Evolutionary conservation across 1,139 yeast genomes (phyloP).

Genomic region (Eremothecium gossypii): DNA sequence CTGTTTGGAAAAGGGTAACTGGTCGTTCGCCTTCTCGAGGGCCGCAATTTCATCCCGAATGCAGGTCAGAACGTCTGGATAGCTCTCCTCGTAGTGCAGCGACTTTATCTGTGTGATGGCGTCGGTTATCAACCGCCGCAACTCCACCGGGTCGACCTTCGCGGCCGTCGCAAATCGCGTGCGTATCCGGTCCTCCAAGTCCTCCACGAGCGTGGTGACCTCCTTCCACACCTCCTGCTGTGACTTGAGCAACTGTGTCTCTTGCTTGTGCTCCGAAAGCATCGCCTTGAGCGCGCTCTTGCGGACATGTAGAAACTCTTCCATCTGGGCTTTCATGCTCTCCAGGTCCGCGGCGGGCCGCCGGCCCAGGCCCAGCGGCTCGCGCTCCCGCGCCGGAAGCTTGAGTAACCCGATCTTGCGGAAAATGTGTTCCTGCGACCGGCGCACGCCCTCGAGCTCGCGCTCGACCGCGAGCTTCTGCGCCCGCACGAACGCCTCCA

Average conservation of each 20-base stretch:
- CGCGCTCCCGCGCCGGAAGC: constrained; percentile 1
- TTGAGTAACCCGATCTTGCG: constrained; percentile 15
- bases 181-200: constrained; percentile 16
- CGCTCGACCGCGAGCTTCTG: constrained; percentile 11
- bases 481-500: constrained; percentile 9
- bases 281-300: constrained; percentile 16
- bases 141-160: constrained; percentile 5
- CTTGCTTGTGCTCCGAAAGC: constrained; percentile 18
- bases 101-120: constrained; percentile 11
- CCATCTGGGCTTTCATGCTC: constrained; percentile 10
- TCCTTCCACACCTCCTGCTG: constrained; percentile 20
- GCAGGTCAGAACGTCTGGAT: constrained; percentile 11
- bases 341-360: constrained; percentile 8
- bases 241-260: constrained; percentile 11
- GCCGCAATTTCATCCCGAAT: constrained; percentile 16
- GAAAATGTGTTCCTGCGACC: constrained; percentile 12
- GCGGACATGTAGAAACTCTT: constrained; percentile 15
- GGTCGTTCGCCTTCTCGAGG: constrained; percentile 16
- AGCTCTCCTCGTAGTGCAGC: constrained; percentile 7
- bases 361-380: background rate
- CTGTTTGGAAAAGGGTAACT: constrained; percentile 8
- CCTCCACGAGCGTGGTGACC: constrained; percentile 13
- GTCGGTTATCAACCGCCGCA: constrained; percentile 11
- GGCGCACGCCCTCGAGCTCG: constrained; percentile 11
- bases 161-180: constrained; percentile 5